Base-by-base conservation (phyloP, 805 yeast species). In the Lachancea kluyveri region DNA sequence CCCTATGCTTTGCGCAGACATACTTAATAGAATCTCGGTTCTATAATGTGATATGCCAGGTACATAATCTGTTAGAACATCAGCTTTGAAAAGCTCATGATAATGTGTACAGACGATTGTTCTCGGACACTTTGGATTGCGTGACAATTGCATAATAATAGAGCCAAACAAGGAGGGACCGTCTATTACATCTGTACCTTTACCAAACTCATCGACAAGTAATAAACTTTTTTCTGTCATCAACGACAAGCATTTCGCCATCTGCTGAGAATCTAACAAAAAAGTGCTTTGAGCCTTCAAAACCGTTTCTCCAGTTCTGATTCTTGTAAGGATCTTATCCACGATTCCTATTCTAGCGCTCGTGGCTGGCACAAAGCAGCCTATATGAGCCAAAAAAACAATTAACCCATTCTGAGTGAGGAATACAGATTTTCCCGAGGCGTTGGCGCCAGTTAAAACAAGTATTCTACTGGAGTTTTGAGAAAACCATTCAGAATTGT, bases 171-270 rank as follows among this genome's bases (percentile, higher is more conserved):
- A 33, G 1, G 71, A 55, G 0, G 70, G 70, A 0, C 74, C 74
- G 32, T 69, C 70, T 8, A 60, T 42, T 0, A 61, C 40, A 42
- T 68, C 72, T 1, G 73, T 71, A 0, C 77, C 77, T 37, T 70
- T 69, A 0, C 77, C 78, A 48, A 67, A 70, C 37, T 72, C 77
- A 46, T 72, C 76, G 16, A 74, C 57, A 5, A 74, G 46, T 2
- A 75, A 39, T 17, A 74, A 39, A 8, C 74, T 68, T 26, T 46
- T 55, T 1, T 51, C 45, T 0, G 74, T 67, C 17, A 57, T 41
- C 31, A 66, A 39, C 4, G 61, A 51, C 13, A 70, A 39, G 30
- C 70, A 65, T 42, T 59, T 64, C 36, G 54, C 55, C 49, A 74
- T 60, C 52, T 59, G 72, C 25, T 51, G 57, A 7, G 63, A 42